phyloP scores from a whole-genome alignment of 2,329 filamentous ascomycete genomes.

The Claviceps africana region DNA sequence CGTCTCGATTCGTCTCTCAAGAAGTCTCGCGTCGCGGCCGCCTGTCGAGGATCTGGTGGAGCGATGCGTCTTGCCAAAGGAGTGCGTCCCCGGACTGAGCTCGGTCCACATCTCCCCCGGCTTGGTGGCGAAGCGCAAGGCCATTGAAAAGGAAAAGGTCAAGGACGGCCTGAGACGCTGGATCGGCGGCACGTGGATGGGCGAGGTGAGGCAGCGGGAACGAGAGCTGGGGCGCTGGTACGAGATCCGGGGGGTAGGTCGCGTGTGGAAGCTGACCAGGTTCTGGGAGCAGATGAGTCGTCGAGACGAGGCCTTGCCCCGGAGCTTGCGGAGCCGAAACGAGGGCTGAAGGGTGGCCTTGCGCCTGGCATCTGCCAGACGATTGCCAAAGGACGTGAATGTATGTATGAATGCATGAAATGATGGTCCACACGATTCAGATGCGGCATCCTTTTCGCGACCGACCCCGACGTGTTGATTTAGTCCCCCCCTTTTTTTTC shows the following conservation, averaged over 20 bases:
- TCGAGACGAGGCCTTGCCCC: conserved; percentile 20
- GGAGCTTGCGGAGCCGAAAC: neutral
- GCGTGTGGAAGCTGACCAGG: conserved; percentile 46
- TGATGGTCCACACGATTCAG: no score
- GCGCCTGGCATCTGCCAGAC: neutral
- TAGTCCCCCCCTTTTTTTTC: neutral
- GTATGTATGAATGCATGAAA: no score
- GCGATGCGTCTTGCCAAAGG: conserved; percentile 49
- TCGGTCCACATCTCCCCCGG: conserved; percentile 38
- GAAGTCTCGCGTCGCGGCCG: conserved; percentile 45
- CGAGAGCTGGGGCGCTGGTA: conserved; percentile 33
- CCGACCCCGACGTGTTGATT: no score
- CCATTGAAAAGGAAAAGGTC: conserved; percentile 51
- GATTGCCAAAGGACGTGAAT: neutral
- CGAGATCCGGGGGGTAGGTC: conserved; percentile 37
- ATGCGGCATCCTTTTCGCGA: no score
- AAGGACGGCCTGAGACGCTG: conserved; percentile 53
- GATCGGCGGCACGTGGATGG: conserved; percentile 45
- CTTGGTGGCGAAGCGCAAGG: conserved; percentile 47
- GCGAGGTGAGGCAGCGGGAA: conserved; percentile 35
- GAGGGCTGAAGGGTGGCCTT: no score
- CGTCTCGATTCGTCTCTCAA: conserved; percentile 50
- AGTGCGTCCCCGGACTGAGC: conserved; percentile 39
- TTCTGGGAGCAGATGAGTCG: conserved; percentile 52
- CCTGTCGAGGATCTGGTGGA: conserved; percentile 46